Evolutionary conservation across 1,139 yeast genomes (phyloP), one percentile per base, ranked within the genome.

Genomic region (Keqinozyma sinolaborantium): DNA sequence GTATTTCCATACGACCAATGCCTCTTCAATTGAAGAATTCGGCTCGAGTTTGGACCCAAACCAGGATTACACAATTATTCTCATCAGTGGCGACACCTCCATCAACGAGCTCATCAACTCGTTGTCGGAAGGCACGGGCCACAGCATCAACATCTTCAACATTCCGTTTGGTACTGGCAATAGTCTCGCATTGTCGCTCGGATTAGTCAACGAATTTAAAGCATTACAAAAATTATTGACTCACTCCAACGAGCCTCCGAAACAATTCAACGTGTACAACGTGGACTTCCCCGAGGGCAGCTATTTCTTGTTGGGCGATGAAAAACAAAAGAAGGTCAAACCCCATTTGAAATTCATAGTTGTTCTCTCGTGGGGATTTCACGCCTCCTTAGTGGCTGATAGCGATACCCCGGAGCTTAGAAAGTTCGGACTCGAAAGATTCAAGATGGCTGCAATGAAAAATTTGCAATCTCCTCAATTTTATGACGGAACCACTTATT

Each of bases 91-190:
- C 1, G 97, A 88, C 48, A 88, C 97, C 0, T 80, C 95, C 1
- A 64, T 87, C 9, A 77, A 73, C 31, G 97, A 88, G 53, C 77
- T 88, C 37, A 49, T 86, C 35, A 87, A 88, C 50, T 64, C 65
- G 2, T 49, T 83, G 11, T 30, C 34, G 1, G 25, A 32, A 1
- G 30, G 19, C 3, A 29, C 26, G 2, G 12, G 9, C 6, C 32
- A 30, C 1, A 42, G 51, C 2, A 30, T 70, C 26, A 48, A 53
- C 10, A 31, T 84, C 2, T 59, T 67, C 8, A 71, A 79, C 3
- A 59, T 88, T 14, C 95, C 97, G 0, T 68, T 79, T 33, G 97
- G 97, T 1, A 82, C 95, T 0, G 97, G 95, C 0, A 88, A 88
- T 50, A 88, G 95, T 6, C 61, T 86, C 34, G 75, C 87, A 2